Percentiles rank a stretch among this genome's conserved stretches.
Conservation (phyloP, 1,284 basidiomycete species). For the Malassezia japonica region DNA sequence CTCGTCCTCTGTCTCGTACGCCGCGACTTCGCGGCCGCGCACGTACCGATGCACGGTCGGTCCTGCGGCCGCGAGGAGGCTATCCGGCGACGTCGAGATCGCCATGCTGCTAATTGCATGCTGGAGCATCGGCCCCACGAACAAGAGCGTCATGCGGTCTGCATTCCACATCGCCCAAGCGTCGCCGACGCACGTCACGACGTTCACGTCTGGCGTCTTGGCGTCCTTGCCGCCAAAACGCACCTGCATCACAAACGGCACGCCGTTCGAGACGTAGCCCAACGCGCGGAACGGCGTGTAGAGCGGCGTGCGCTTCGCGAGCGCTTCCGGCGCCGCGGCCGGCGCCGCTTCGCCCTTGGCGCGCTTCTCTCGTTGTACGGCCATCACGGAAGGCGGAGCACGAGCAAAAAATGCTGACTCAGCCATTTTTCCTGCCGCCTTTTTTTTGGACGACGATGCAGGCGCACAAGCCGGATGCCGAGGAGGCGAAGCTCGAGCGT, state of each 20-base stretch:
- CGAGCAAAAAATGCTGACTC: slow-evolving; percentile 11
- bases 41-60: slow-evolving; percentile 65
- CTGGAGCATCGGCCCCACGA: slow-evolving; percentile 77
- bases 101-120: slow-evolving; percentile 66
- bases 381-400: neutral
- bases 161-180: slow-evolving; percentile 97
- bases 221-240: slow-evolving; percentile 77
- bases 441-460: slow-evolving; percentile 7
- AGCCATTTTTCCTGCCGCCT: slow-evolving; percentile 7
- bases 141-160: slow-evolving; percentile 78
- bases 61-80: slow-evolving; percentile 72
- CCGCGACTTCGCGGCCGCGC: slow-evolving; percentile 70
- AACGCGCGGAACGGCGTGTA: slow-evolving; percentile 93
- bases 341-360: slow-evolving; percentile 1
- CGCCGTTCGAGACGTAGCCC: slow-evolving; percentile 79
- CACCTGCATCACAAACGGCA: slow-evolving; percentile 74
- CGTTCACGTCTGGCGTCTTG: slow-evolving; percentile 54
- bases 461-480: slow-evolving; percentile 4
- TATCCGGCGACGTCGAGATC: slow-evolving; percentile 64
- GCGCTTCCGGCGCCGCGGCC: neutral
- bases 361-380: slow-evolving; percentile 13
- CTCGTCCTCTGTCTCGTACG: slow-evolving; percentile 22
- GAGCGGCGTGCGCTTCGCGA: slow-evolving; percentile 49
- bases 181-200: slow-evolving; percentile 78
- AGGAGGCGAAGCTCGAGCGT: slow-evolving; percentile 12